Evolutionary conservation across 2,329 filamentous ascomycete species (phyloP).

Genomic region (Hortaea werneckii): DNA sequence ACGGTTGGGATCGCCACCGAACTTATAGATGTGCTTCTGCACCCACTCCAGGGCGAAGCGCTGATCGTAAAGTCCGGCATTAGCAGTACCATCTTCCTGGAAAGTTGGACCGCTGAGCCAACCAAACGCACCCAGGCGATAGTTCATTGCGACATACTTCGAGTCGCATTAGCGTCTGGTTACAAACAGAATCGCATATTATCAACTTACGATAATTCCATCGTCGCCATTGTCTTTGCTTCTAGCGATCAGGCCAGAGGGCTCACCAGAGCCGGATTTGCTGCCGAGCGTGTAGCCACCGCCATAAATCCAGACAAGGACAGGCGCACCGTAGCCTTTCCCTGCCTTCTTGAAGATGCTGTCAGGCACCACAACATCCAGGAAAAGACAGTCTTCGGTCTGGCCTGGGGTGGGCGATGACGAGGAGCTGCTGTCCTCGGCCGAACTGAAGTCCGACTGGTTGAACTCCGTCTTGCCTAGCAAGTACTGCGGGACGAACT

Average conservation of each 20-base stretch:
- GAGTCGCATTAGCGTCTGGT: neutral
- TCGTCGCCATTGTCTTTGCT: constrained; percentile 29
- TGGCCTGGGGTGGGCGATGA: constrained; percentile 16
- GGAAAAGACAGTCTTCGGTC: constrained; percentile 32
- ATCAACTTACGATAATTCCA: constrained; percentile 29
- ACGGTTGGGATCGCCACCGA: constrained; percentile 42
- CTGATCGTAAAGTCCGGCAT: constrained; percentile 45
- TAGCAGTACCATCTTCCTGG: constrained; percentile 35
- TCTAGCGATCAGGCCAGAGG: constrained; percentile 32
- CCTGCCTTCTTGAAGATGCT: constrained; percentile 22
- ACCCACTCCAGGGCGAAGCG: constrained; percentile 49
- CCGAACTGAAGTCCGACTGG: constrained; percentile 9
- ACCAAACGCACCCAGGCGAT: constrained; percentile 40
- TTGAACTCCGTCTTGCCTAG: constrained; percentile 14
- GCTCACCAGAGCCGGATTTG: constrained; percentile 28
- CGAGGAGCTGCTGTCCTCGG: constrained; percentile 3
- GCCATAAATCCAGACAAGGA: constrained; percentile 38
- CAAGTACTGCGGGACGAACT: constrained; percentile 23
- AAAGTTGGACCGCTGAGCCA: constrained; percentile 38
- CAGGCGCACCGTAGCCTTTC: constrained; percentile 30
- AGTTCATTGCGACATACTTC: constrained; percentile 37
- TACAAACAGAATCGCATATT: neutral
- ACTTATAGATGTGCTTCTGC: constrained; percentile 35
- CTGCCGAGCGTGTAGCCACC: constrained; percentile 35
- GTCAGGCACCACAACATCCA: constrained; percentile 30